Percentiles rank a stretch among this genome's conserved stretches.
phyloP scores from a whole-genome alignment of 225 moss, liverwort and hornwort genomes.

The Polytrichum commune region DNA sequence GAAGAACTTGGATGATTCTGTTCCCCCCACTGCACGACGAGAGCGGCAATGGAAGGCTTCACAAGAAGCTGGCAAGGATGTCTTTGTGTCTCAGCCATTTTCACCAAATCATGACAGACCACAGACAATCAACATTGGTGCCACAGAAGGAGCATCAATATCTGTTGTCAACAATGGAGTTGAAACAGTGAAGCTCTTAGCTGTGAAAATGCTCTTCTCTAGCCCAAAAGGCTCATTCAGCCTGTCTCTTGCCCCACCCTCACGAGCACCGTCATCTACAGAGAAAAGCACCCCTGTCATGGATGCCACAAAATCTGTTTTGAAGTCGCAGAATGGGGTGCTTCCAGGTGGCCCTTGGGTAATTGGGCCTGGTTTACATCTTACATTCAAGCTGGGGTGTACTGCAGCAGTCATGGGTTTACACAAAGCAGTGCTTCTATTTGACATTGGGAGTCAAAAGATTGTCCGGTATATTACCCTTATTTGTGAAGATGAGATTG shows the following conservation, averaged over 20 bases:
- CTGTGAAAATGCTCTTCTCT: slow-evolving; percentile 48
- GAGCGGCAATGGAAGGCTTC: slow-evolving; percentile 36
- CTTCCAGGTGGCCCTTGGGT: slow-evolving; percentile 52
- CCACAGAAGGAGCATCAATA: slow-evolving; percentile 51
- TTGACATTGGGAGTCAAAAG: slow-evolving; percentile 50
- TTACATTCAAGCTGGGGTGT: slow-evolving; percentile 49
- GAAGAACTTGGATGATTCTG: neutral
- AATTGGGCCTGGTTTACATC: slow-evolving; percentile 45
- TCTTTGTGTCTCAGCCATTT: slow-evolving; percentile 63
- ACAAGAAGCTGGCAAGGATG: slow-evolving; percentile 49
- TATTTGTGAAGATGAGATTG: slow-evolving; percentile 59
- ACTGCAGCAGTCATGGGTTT: slow-evolving; percentile 51
- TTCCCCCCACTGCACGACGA: slow-evolving; percentile 19
- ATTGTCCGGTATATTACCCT: slow-evolving; percentile 54
- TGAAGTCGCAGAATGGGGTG: slow-evolving; percentile 38
- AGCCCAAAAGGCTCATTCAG: slow-evolving; percentile 52
- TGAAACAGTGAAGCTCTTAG: slow-evolving; percentile 35
- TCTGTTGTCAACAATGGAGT: slow-evolving; percentile 53
- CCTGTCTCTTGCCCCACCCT: slow-evolving; percentile 49
- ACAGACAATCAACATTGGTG: slow-evolving; percentile 45
- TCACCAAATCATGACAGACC: slow-evolving; percentile 53
- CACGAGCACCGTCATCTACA: slow-evolving; percentile 47
- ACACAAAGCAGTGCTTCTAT: slow-evolving; percentile 47
- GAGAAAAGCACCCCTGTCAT: slow-evolving; percentile 41
- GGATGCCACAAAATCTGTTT: slow-evolving; percentile 34